Conservation (phyloP, 2,329 filamentous ascomycete genomes). For the Stemphylium vesicarium region DNA sequence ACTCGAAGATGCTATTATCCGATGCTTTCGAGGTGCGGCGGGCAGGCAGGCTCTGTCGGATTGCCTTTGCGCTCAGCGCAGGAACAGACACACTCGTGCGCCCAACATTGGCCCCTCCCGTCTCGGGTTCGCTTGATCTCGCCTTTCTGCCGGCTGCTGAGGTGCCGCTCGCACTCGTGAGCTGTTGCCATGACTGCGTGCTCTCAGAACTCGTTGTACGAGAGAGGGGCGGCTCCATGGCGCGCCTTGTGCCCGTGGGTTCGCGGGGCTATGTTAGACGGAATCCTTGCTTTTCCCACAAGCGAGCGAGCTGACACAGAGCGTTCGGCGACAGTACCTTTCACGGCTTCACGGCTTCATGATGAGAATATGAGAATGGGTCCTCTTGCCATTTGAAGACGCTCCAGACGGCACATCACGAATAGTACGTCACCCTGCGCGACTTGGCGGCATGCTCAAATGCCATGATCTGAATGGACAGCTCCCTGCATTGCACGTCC, state of each 20-base stretch:
- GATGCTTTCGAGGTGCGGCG: constrained; percentile 52
- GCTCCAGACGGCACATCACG: constrained; percentile 2
- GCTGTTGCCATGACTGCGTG: constrained; percentile 50
- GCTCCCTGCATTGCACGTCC: constrained; percentile 13
- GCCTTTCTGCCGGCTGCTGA: constrained; percentile 58
- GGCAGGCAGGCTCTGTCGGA: constrained; percentile 52
- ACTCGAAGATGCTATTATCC: constrained; percentile 50
- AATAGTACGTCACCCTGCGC: constrained; percentile 18
- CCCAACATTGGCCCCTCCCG: constrained; percentile 63
- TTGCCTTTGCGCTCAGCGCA: constrained; percentile 54
- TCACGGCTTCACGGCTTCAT: constrained; percentile 7
- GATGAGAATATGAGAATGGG: not conserved
- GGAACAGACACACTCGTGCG: constrained; percentile 70
- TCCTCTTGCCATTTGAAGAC: not conserved
- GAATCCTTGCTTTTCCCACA: constrained; percentile 19
- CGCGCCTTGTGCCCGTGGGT: constrained; percentile 12
- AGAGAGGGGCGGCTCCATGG: constrained; percentile 41
- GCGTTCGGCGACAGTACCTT: constrained; percentile 4
- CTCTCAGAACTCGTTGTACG: constrained; percentile 49
- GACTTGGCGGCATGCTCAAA: constrained; percentile 23
- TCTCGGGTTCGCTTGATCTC: constrained; percentile 65
- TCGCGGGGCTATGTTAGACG: constrained; percentile 6
- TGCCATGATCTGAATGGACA: constrained; percentile 18
- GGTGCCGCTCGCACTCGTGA: constrained; percentile 56
- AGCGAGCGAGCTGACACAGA: constrained; percentile 6